phyloP scores from a whole-genome alignment of 208 protist genomes.

The Trypanosoma congolense region DNA sequence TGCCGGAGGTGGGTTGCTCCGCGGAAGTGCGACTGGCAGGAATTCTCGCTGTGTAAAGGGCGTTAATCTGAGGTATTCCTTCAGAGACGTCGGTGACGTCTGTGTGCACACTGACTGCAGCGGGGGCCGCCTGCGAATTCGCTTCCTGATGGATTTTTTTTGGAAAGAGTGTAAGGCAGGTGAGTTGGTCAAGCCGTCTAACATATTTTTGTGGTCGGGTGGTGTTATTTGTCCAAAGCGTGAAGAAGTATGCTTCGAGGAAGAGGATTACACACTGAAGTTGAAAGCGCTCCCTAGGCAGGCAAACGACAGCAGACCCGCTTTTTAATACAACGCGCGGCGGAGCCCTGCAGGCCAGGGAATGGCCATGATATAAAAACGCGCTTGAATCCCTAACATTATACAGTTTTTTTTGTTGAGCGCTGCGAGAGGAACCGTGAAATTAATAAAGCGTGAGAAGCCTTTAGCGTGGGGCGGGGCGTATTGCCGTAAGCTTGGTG shows the following conservation, averaged over 20 bases:
- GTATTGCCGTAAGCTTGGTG: too few species aligned
- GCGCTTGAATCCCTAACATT: too few species aligned
- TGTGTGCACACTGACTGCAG: not conserved
- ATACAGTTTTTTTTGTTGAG: too few species aligned
- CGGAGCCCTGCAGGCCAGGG: too few species aligned
- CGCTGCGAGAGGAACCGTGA: too few species aligned
- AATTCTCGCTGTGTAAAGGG: not conserved
- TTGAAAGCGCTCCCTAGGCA: constrained; percentile 4
- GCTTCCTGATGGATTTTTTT: not conserved
- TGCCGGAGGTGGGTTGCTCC: not conserved
- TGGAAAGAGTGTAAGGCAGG: not conserved
- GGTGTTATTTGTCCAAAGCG: constrained; percentile 20
- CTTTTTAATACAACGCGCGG: too few species aligned
- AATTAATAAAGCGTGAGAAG: too few species aligned
- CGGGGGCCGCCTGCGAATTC: constrained; percentile 4
- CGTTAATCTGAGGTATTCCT: not conserved
- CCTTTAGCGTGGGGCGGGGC: too few species aligned
- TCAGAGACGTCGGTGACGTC: constrained; percentile 1
- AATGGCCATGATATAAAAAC: too few species aligned
- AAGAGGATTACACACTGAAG: constrained; percentile 1
- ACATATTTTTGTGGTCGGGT: not conserved
- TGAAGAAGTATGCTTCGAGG: constrained; percentile 17
- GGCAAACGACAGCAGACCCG: constrained; percentile 10
- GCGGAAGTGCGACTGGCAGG: not conserved
- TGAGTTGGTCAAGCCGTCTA: not conserved